Percentiles rank a stretch among this genome's conserved stretches.
phyloP scores from a whole-genome alignment of 345 rosid species.

The Aegle marmelos region DNA sequence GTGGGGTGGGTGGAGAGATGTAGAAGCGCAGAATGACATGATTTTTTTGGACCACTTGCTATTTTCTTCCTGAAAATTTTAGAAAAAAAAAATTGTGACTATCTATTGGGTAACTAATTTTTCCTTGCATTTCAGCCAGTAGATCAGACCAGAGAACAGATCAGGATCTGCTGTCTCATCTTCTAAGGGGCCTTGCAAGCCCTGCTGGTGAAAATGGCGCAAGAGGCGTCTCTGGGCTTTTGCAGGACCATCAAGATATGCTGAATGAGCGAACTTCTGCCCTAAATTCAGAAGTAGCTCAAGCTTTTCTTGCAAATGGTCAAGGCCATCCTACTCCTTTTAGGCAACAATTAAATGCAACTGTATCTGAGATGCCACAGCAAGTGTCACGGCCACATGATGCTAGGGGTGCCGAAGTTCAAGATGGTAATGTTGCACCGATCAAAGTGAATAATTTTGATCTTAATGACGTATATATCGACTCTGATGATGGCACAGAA shows the following conservation, averaged over 20 bases:
- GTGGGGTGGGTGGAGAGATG: neutral
- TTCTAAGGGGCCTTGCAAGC: conserved; percentile 74
- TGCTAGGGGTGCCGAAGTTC: conserved; percentile 35
- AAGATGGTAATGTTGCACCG: conserved; percentile 42
- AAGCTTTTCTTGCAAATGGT: conserved; percentile 50
- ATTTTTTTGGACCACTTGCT: neutral
- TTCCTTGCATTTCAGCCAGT: conserved; percentile 57
- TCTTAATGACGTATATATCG: conserved; percentile 80
- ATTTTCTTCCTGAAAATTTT: neutral
- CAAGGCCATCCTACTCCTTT: conserved; percentile 40
- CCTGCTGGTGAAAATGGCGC: conserved; percentile 53
- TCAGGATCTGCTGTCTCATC: conserved; percentile 79
- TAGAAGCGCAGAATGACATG: neutral
- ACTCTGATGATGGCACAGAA: conserved; percentile 79
- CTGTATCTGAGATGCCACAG: conserved; percentile 37
- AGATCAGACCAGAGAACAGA: conserved; percentile 58
- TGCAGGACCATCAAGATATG: conserved; percentile 59
- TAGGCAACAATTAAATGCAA: conserved; percentile 38
- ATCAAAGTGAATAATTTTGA: conserved; percentile 82
- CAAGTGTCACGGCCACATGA: conserved; percentile 35
- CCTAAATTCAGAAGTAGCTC: conserved; percentile 45
- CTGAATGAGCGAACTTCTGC: conserved; percentile 40
- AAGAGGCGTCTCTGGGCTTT: conserved; percentile 56
- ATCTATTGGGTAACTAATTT: conserved; percentile 10
- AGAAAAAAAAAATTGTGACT: neutral